phyloP scores from a whole-genome alignment of 352 stramenopile genomes.

The Phytophthora uliginosa region DNA sequence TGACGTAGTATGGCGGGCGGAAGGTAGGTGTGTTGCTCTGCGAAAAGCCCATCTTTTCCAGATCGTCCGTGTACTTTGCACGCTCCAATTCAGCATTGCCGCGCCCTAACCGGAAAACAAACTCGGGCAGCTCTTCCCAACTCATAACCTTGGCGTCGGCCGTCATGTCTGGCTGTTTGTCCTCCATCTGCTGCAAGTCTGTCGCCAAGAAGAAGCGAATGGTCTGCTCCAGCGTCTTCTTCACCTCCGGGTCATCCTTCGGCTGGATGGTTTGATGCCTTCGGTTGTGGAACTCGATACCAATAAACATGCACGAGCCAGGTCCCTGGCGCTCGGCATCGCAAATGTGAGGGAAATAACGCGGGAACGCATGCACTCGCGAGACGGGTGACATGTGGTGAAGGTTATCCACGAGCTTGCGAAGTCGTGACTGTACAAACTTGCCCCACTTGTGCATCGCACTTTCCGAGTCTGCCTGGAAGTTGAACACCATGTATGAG shows the following conservation, averaged over 20 bases:
- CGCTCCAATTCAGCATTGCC: slow-evolving; percentile 60
- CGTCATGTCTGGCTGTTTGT: slow-evolving; percentile 75
- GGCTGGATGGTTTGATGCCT: slow-evolving; percentile 39
- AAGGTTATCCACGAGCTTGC: slow-evolving; percentile 83
- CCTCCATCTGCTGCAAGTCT: slow-evolving; percentile 86
- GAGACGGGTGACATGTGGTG: slow-evolving; percentile 71
- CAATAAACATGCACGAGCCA: slow-evolving; percentile 86
- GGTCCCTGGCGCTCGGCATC: slow-evolving; percentile 42
- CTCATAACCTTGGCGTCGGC: slow-evolving; percentile 59
- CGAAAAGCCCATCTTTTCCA: slow-evolving; percentile 68
- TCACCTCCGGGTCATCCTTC: slow-evolving; percentile 80
- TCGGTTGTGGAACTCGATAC: slow-evolving; percentile 76
- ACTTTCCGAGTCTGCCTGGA: slow-evolving; percentile 64
- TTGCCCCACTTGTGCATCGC: slow-evolving; percentile 87
- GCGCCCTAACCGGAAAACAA: slow-evolving; percentile 73
- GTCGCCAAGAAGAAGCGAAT: slow-evolving; percentile 89
- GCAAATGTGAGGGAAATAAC: slow-evolving; percentile 71
- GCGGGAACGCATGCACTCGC: slow-evolving; percentile 74
- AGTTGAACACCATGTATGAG: slow-evolving; percentile 81
- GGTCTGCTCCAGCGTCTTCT: slow-evolving; percentile 76
- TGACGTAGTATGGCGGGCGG: slow-evolving; percentile 54
- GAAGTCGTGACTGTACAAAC: slow-evolving; percentile 84
- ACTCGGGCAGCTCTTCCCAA: slow-evolving; percentile 76
- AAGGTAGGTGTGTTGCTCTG: slow-evolving; percentile 59
- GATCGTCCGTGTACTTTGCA: slow-evolving; percentile 66